Evolutionary conservation across 441 rosid species (phyloP).

Genomic region (Euphorbia corollata): DNA sequence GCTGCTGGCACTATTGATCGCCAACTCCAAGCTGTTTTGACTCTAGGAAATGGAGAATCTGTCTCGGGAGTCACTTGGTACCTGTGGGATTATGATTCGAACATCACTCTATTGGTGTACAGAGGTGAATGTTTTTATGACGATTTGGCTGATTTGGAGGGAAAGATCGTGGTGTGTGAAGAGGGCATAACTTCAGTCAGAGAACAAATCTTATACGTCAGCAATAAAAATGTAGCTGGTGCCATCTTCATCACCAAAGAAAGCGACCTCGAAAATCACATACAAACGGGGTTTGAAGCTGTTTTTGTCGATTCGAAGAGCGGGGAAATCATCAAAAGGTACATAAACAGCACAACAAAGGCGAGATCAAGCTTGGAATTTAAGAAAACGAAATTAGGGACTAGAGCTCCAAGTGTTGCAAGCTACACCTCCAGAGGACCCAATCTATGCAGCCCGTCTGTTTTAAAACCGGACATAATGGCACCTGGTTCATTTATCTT

Average conservation of each 20-base stretch:
- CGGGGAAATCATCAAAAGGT: conserved; percentile 44
- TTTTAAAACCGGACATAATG: conserved; percentile 77
- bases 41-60: conserved; percentile 26
- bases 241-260: conserved; percentile 55
- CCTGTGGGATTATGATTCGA: background rate
- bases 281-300: conserved; percentile 48
- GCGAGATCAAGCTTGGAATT: conserved; percentile 50
- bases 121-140: too few species aligned
- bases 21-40: conserved; percentile 26
- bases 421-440: conserved; percentile 84
- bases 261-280: conserved; percentile 45
- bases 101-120: conserved; percentile 11
- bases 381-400: conserved; percentile 45
- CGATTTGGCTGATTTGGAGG: conserved; percentile 20
- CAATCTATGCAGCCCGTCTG: conserved; percentile 39
- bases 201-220: too few species aligned
- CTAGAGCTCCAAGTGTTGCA: conserved; percentile 56
- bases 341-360: conserved; percentile 30
- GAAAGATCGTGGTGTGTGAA: conserved; percentile 24
- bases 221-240: conserved; percentile 49
- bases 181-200: conserved; percentile 58
- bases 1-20: conserved; percentile 28
- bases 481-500: conserved; percentile 71
- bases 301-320: conserved; percentile 55
- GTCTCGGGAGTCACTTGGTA: conserved; percentile 9